A percentile compares a stretch with the other conserved stretches of the same genome.
phyloP scores from a whole-genome alignment of 306 rosid genomes.

The Prunus persica region DNA sequence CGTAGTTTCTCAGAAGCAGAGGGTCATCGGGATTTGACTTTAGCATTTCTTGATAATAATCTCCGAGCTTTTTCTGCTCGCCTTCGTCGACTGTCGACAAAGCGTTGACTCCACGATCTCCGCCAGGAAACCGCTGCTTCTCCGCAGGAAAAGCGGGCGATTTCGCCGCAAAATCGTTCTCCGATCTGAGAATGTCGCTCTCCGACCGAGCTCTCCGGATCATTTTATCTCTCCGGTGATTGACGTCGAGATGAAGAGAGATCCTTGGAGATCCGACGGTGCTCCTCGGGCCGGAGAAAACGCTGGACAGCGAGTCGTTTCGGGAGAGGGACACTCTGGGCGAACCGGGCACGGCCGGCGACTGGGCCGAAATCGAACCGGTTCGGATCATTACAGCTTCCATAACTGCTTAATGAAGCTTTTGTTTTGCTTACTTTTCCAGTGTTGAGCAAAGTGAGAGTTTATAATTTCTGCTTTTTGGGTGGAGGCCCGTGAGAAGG shows the following conservation, averaged over 20 bases:
- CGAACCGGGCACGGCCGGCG: constrained; percentile 23
- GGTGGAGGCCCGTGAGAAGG: background rate
- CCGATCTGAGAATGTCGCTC: constrained; percentile 16
- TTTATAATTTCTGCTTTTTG: background rate
- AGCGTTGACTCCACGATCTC: constrained; percentile 4
- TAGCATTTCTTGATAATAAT: constrained; percentile 61
- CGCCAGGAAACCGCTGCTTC: constrained; percentile 22
- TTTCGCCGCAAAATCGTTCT: constrained; percentile 17
- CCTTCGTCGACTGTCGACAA: constrained; percentile 31
- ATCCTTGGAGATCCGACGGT: constrained; percentile 30
- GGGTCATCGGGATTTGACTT: constrained; percentile 68
- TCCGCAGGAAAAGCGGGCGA: constrained; percentile 22
- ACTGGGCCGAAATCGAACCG: constrained; percentile 47
- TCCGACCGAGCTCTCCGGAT: constrained; percentile 44
- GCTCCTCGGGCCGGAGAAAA: constrained; percentile 23
- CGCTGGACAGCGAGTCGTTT: constrained; percentile 30
- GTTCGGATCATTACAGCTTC: constrained; percentile 55
- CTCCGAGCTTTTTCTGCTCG: constrained; percentile 54
- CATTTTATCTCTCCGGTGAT: constrained; percentile 9
- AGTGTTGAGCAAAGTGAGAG: background rate
- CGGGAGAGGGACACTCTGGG: constrained; percentile 32
- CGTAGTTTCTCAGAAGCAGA: constrained; percentile 82
- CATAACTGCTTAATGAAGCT: constrained; percentile 24
- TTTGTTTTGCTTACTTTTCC: background rate
- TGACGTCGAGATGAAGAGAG: constrained; percentile 40